Evolutionary conservation across 139 green algal species (phyloP).

Genomic region (Coelastrella sp.): DNA sequence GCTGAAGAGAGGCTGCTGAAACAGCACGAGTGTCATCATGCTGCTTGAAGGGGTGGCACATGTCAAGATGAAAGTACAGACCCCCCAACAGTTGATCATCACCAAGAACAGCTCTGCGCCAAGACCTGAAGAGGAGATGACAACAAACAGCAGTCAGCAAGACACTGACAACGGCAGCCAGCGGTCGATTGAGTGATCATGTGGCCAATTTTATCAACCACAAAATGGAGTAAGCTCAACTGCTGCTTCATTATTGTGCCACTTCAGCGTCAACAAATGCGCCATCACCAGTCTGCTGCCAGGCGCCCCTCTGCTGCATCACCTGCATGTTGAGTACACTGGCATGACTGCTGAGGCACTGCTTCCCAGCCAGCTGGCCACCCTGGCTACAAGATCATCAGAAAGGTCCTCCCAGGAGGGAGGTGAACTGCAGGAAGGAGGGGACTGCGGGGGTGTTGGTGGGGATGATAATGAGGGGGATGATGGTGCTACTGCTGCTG

Average conservation of each 20-base stretch:
- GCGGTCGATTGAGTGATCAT: not conserved
- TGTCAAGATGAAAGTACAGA: constrained; percentile 1
- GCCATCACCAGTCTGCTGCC: not conserved
- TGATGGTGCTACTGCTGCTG: constrained; percentile 16
- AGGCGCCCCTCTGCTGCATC: not conserved
- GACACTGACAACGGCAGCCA: not conserved
- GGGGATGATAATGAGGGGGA: too few species aligned
- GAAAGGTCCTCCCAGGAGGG: constrained; percentile 25
- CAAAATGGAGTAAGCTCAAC: too few species aligned
- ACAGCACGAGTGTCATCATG: too few species aligned
- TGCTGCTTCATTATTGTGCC: not conserved
- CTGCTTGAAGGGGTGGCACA: not conserved
- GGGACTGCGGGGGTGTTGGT: not conserved
- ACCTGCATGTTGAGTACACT: constrained; percentile 32
- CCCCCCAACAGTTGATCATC: constrained; percentile 34
- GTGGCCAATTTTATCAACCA: not conserved
- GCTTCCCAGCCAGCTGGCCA: not conserved
- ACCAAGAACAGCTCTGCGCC: constrained; percentile 33
- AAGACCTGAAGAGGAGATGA: not conserved
- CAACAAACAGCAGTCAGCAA: not conserved
- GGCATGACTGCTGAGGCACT: not conserved
- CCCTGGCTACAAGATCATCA: not conserved
- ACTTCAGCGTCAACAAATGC: not conserved
- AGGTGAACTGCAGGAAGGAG: not conserved
- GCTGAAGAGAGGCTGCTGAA: not conserved